Evolutionary conservation across 169 alveolate species (phyloP).

Genomic region (Cryptosporidium baileyi): DNA sequence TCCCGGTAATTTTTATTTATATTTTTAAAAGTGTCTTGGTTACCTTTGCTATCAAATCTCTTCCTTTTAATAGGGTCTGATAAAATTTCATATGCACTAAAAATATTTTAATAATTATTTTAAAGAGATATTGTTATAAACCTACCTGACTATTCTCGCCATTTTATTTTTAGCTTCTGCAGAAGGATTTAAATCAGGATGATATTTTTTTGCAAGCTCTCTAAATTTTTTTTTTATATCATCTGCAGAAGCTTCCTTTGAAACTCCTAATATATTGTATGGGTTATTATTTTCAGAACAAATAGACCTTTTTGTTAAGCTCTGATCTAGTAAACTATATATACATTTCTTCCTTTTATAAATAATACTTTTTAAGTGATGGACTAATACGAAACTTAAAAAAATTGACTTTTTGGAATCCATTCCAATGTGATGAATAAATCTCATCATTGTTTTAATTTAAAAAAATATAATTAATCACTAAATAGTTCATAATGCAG

Average conservation of each 20-base stretch:
- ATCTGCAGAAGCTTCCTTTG: conserved; percentile 85
- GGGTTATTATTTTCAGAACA: conserved; percentile 76
- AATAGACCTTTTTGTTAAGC: background rate
- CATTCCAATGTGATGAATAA: no score
- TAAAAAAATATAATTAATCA: no score
- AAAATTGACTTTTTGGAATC: no score
- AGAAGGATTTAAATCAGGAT: conserved; percentile 93
- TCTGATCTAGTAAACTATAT: no score
- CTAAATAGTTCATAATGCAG: no score
- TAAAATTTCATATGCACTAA: conserved; percentile 92
- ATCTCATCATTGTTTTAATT: no score
- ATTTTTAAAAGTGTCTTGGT: conserved; percentile 82
- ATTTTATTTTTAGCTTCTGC: conserved; percentile 92
- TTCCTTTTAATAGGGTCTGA: conserved; percentile 89
- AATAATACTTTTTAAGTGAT: no score
- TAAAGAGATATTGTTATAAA: background rate
- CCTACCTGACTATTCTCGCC: conserved; percentile 89
- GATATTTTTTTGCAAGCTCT: conserved; percentile 90
- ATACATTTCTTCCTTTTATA: no score
- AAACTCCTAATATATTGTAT: conserved; percentile 86
- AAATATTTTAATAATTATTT: background rate
- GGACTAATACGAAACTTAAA: no score
- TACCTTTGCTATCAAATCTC: conserved; percentile 89
- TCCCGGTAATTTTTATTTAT: conserved; percentile 68
- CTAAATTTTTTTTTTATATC: conserved; percentile 89